phyloP scores from a whole-genome alignment of 1,139 yeast genomes.

The Hanseniaspora gamundiae region DNA sequence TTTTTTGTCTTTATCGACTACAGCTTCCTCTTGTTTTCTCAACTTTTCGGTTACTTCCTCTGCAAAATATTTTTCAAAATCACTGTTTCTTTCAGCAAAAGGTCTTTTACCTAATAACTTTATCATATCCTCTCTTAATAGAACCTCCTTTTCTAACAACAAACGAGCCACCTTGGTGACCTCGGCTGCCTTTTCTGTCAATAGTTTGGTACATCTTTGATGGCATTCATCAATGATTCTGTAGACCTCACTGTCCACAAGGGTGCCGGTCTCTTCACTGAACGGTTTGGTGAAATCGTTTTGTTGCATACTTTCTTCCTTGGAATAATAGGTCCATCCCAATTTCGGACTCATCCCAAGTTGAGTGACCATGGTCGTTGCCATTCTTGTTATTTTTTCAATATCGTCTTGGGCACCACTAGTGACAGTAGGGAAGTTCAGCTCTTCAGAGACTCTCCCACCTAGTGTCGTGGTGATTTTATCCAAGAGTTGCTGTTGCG shows the following conservation, averaged over 20 bases:
- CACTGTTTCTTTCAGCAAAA: constrained; percentile 80
- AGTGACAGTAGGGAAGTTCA: constrained; percentile 80
- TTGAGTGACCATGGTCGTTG: constrained; percentile 82
- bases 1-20: neutral
- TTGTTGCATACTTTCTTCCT: constrained; percentile 34
- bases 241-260: constrained; percentile 76
- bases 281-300: constrained; percentile 66
- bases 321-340: constrained; percentile 73
- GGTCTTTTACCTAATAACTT: constrained; percentile 81
- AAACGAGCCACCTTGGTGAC: constrained; percentile 83
- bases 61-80: constrained; percentile 71
- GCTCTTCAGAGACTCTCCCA: constrained; percentile 90
- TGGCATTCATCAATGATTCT: constrained; percentile 74
- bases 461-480: constrained; percentile 96
- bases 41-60: constrained; percentile 1
- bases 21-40: neutral
- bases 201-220: constrained; percentile 49
- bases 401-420: constrained; percentile 95
- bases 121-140: constrained; percentile 86
- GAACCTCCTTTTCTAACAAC: constrained; percentile 68
- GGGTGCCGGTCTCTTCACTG: constrained; percentile 71
- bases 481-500: constrained; percentile 68
- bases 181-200: constrained; percentile 57
- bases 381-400: constrained; percentile 91
- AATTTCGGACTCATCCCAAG: constrained; percentile 83